phyloP scores from a whole-genome alignment of 306 rosid species.

The Psophocarpus tetragonolobus region DNA sequence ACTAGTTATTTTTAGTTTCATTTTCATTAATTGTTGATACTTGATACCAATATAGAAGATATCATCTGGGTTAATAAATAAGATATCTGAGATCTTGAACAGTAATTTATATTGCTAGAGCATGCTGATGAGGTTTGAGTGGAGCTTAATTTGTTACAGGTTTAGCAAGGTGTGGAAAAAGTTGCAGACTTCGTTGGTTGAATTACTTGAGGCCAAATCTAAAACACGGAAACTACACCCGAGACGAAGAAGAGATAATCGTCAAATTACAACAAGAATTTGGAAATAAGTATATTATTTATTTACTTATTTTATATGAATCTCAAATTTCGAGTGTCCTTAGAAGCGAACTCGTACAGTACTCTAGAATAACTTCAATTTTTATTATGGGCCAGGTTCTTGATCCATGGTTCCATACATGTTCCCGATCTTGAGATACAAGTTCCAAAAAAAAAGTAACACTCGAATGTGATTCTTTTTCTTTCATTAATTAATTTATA shows the following conservation, averaged over 20 bases:
- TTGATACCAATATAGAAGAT: not conserved
- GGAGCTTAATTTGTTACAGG: constrained; percentile 37
- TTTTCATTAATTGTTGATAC: no score
- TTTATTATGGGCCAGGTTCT: not conserved
- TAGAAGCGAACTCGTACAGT: not conserved
- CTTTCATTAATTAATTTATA: not conserved
- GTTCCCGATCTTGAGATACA: not conserved
- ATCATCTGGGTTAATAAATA: not conserved
- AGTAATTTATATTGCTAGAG: not conserved
- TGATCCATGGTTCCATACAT: not conserved
- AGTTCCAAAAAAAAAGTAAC: not conserved
- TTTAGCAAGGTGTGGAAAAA: constrained; percentile 76
- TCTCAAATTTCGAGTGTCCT: not conserved
- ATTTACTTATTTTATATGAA: not conserved
- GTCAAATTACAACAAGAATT: constrained; percentile 51
- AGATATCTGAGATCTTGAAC: not conserved
- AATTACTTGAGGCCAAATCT: constrained; percentile 66
- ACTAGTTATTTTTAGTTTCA: not conserved
- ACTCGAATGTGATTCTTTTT: not conserved
- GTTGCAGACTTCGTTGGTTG: constrained; percentile 83
- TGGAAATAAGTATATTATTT: constrained; percentile 60
- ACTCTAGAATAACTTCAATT: not conserved
- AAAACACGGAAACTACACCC: constrained; percentile 59
- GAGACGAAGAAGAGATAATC: constrained; percentile 56
- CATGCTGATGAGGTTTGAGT: not conserved